Conservation (phyloP, 148 eudicot genomes). For the Chenopodium formosanum region DNA sequence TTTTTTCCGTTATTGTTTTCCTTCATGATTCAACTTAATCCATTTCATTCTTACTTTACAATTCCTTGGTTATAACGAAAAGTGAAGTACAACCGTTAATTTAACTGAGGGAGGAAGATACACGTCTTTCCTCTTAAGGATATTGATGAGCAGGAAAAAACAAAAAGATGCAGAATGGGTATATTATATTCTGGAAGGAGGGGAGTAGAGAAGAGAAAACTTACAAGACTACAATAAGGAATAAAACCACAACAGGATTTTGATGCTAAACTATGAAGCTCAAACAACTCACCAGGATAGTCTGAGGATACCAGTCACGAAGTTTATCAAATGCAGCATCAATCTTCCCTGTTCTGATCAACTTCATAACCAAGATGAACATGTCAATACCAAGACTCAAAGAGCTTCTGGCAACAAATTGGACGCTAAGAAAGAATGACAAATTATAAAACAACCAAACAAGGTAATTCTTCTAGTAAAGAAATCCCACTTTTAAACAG, state of each 20-base stretch:
- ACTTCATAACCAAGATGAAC: conserved; percentile 36
- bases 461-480: neutral
- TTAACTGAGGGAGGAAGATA: too few relatives aligned
- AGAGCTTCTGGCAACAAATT: neutral
- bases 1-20: too few relatives aligned
- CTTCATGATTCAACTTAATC: too few relatives aligned
- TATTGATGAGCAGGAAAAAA: neutral
- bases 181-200: neutral
- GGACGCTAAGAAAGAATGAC: neutral
- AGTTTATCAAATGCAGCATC: conserved; percentile 57
- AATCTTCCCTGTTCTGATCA: conserved; percentile 60
- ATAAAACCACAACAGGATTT: neutral
- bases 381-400: conserved; percentile 18
- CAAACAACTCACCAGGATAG: conserved; percentile 48
- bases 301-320: conserved; percentile 58
- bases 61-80: too few relatives aligned
- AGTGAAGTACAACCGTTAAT: too few relatives aligned
- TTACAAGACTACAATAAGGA: neutral
- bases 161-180: neutral
- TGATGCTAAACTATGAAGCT: neutral
- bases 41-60: too few relatives aligned
- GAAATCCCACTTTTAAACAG: neutral
- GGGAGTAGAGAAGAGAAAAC: neutral
- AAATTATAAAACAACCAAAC: neutral
- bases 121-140: neutral